Evolutionary conservation across 495 filamentous ascomycete species (phyloP).

Genomic region (Lasiosphaeria ovina): DNA sequence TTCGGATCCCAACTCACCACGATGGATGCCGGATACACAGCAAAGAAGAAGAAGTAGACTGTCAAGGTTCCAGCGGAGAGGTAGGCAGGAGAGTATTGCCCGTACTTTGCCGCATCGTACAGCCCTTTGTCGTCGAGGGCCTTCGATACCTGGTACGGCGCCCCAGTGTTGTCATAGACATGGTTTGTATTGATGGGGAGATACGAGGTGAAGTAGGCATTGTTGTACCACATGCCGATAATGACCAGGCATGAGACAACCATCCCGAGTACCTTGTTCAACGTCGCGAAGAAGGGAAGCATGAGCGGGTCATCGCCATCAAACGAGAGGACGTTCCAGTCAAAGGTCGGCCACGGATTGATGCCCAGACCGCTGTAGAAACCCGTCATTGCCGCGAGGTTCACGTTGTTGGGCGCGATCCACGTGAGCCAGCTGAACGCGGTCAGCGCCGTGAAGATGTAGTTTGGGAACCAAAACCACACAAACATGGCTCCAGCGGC

Average conservation of each 20-base stretch:
- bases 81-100: slow-evolving; percentile 38
- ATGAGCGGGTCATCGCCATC: slow-evolving; percentile 35
- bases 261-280: slow-evolving; percentile 38
- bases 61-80: slow-evolving; percentile 32
- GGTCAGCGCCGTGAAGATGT: slow-evolving; percentile 26
- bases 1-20: slow-evolving; percentile 8
- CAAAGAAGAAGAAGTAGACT: slow-evolving; percentile 39
- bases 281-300: slow-evolving; percentile 38
- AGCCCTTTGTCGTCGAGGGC: slow-evolving; percentile 31
- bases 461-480: slow-evolving; percentile 32
- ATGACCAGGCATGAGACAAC: slow-evolving; percentile 25
- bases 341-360: slow-evolving; percentile 40
- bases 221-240: slow-evolving; percentile 36
- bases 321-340: slow-evolving; percentile 36
- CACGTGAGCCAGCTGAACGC: slow-evolving; percentile 32
- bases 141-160: slow-evolving; percentile 32
- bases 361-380: slow-evolving; percentile 37
- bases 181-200: slow-evolving; percentile 38
- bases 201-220: slow-evolving; percentile 34
- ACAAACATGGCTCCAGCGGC: slow-evolving; percentile 25
- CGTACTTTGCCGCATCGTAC: slow-evolving; percentile 35
- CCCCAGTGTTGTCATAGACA: slow-evolving; percentile 35
- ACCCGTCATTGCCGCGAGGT: slow-evolving; percentile 32
- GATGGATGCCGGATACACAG: slow-evolving; percentile 37
- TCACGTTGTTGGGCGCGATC: slow-evolving; percentile 36